phyloP scores from a whole-genome alignment of 805 yeast genomes.

The Limtongozyma cylindracea region DNA sequence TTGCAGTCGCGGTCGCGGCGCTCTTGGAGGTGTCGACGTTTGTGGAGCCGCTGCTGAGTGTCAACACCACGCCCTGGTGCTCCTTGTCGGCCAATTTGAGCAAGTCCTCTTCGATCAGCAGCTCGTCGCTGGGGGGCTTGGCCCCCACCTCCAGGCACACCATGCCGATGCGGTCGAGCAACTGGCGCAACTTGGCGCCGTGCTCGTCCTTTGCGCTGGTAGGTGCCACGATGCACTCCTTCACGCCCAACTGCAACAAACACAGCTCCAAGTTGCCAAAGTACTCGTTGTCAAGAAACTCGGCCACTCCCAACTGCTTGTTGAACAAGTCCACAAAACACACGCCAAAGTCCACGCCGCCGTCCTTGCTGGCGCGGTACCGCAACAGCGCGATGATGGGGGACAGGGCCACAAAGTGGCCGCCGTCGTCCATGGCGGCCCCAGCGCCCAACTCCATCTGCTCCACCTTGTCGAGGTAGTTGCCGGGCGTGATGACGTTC shows the following conservation, averaged over 20 bases:
- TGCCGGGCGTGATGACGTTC: constrained; percentile 72
- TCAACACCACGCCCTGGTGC: constrained; percentile 15
- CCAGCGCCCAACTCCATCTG: no score
- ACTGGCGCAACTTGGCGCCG: constrained; percentile 48
- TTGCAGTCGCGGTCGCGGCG: no score
- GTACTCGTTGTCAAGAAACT: constrained; percentile 70
- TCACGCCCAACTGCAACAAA: constrained; percentile 70
- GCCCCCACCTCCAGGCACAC: constrained; percentile 48
- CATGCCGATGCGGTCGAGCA: constrained; percentile 45
- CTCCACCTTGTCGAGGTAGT: no score
- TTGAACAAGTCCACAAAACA: constrained; percentile 56
- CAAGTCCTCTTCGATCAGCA: constrained; percentile 57
- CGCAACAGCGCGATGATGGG: no score
- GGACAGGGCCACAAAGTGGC: constrained; percentile 36
- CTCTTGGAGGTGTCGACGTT: no score
- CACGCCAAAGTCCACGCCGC: constrained; percentile 35
- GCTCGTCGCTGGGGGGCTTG: constrained; percentile 28
- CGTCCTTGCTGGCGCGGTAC: no score
- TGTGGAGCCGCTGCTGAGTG: no score
- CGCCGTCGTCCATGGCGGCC: constrained; percentile 10
- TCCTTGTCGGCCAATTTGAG: constrained; percentile 25
- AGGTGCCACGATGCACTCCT: constrained; percentile 61
- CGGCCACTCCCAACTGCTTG: constrained; percentile 41
- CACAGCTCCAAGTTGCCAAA: constrained; percentile 72
- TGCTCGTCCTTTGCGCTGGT: no score